phyloP scores from a whole-genome alignment of 768 basidiomycete genomes.

The Clitopilus hobsonii region DNA sequence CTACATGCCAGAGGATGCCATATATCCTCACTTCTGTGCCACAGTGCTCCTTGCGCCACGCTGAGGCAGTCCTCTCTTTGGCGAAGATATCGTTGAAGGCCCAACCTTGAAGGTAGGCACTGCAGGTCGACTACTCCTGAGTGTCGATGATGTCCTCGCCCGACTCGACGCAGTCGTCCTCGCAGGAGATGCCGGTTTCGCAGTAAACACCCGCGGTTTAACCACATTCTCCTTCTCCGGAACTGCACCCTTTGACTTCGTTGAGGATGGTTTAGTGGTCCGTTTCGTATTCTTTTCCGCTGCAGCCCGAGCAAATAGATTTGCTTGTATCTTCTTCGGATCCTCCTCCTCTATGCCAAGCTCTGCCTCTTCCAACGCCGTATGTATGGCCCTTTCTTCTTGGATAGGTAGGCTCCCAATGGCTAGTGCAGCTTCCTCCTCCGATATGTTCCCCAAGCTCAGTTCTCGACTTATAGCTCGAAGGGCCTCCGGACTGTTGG shows the following conservation, averaged over 20 bases:
- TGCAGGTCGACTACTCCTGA: background rate
- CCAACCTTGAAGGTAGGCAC: background rate
- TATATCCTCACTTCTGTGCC: too few relatives aligned
- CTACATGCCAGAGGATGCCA: too few relatives aligned
- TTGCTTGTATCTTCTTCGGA: background rate
- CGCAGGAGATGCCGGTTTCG: background rate
- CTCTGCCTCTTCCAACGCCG: background rate
- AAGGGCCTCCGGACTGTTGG: conserved; percentile 27
- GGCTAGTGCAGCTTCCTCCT: conserved; percentile 24
- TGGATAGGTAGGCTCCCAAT: conserved; percentile 16
- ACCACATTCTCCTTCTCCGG: background rate
- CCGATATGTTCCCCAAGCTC: conserved; percentile 13
- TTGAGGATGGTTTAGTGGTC: background rate
- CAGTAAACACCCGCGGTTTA: background rate
- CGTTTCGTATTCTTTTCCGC: background rate
- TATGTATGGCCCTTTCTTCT: background rate
- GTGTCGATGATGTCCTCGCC: background rate
- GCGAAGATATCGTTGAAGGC: background rate
- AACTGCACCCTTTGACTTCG: background rate
- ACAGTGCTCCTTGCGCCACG: background rate
- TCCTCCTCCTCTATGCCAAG: background rate
- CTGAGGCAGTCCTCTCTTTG: background rate
- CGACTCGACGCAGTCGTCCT: background rate
- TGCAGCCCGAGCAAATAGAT: background rate
- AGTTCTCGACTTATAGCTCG: background rate